These are phyloP conservation scores for Trichomonascus vanleenenianus DNA, from an alignment of 805 yeast species.

Conservation along the genomic window DNA sequence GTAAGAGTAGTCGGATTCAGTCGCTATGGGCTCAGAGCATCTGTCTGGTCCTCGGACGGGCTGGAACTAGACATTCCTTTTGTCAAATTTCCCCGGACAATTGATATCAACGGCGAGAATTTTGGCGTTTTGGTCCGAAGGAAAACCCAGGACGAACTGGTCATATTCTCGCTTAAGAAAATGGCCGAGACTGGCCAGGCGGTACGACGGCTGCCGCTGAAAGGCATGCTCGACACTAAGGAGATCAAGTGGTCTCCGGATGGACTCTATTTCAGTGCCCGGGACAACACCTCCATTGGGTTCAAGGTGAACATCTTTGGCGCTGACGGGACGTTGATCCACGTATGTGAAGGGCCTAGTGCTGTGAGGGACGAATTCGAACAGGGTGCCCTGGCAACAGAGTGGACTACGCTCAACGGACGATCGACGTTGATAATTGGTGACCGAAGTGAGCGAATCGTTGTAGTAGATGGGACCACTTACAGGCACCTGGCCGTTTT, in stretches of 20 bases:
- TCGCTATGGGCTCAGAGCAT: conserved; percentile 3
- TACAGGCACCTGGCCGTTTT: conserved; percentile 10
- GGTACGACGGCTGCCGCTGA: not conserved
- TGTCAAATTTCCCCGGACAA: conserved; percentile 8
- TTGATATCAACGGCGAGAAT: not conserved
- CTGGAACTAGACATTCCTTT: conserved; percentile 10
- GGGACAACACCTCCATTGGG: conserved; percentile 15
- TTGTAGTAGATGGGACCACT: conserved; percentile 8
- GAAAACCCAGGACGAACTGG: conserved; percentile 10
- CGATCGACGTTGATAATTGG: conserved; percentile 16
- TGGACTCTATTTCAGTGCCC: conserved; percentile 14
- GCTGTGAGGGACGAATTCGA: not conserved
- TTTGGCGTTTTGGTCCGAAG: conserved; percentile 11
- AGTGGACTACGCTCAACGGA: conserved; percentile 8
- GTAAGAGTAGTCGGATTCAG: conserved; percentile 14
- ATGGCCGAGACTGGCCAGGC: conserved; percentile 1
- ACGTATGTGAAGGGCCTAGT: conserved; percentile 8
- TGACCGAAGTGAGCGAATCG: conserved; percentile 12
- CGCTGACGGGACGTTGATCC: conserved; percentile 11
- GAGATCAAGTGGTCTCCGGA: conserved; percentile 15
- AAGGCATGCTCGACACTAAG: conserved; percentile 13
- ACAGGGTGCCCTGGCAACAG: conserved; percentile 7
- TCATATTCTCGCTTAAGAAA: conserved; percentile 2
- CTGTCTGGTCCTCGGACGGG: conserved; percentile 18
- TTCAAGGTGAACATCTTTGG: conserved; percentile 14